These are phyloP conservation scores for Brassica hybrid DNA, from an alignment of 441 rosid genomes.

Conservation along the genomic window DNA sequence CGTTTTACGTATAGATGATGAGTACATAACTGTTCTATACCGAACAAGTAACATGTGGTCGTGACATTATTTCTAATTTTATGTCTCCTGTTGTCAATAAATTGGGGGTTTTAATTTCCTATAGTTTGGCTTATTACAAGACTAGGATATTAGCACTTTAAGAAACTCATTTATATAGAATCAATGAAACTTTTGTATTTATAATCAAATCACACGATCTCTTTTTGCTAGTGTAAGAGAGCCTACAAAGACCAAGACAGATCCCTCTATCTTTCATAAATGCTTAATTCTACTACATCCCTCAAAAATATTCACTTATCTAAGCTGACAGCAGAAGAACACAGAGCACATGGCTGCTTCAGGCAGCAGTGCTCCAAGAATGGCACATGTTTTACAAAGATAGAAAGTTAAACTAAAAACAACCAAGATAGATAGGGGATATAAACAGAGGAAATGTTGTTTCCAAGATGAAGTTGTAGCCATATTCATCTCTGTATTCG, in stretches of 20 bases:
- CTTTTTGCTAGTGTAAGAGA: neutral
- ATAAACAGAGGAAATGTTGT: neutral
- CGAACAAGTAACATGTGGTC: neutral
- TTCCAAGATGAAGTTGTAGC: neutral
- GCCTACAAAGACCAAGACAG: neutral
- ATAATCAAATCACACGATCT: neutral
- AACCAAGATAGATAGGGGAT: neutral
- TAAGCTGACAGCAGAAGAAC: neutral
- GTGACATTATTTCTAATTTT: neutral
- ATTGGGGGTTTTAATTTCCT: neutral
- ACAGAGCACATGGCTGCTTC: constrained; percentile 34
- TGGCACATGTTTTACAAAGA: constrained; percentile 92
- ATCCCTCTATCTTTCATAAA: neutral
- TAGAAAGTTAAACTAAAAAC: constrained; percentile 41
- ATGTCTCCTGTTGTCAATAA: neutral
- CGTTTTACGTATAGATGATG: neutral
- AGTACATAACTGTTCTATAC: neutral
- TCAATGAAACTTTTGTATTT: neutral
- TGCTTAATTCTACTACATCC: no score
- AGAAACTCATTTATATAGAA: neutral
- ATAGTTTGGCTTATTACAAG: neutral
- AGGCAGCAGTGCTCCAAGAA: constrained; percentile 92
- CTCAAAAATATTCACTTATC: neutral
- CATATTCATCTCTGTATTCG: constrained; percentile 20
- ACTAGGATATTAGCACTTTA: neutral